Percentiles rank a stretch among this genome's conserved stretches.
Conservation (phyloP, 495 filamentous ascomycete genomes). For the Choiromyces venosus region DNA sequence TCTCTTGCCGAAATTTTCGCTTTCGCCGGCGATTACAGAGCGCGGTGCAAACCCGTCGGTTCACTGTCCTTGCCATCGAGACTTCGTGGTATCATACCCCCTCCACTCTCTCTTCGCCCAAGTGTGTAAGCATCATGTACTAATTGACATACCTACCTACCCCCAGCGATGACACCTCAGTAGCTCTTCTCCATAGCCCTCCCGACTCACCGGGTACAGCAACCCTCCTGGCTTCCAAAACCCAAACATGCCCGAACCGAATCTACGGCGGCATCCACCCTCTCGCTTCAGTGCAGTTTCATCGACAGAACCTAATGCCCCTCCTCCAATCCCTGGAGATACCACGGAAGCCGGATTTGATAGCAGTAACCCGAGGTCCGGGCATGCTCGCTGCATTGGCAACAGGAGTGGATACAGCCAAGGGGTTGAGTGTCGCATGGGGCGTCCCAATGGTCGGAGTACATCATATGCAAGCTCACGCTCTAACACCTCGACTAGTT, state of each 20-base stretch:
- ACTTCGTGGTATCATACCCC: constrained; percentile 65
- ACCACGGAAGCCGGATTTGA: constrained; percentile 62
- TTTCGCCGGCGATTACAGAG: neutral
- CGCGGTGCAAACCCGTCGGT: neutral
- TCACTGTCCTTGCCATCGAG: constrained; percentile 69
- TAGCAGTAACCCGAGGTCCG: constrained; percentile 81
- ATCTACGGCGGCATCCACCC: constrained; percentile 73
- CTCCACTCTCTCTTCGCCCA: neutral
- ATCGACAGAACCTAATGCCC: constrained; percentile 60
- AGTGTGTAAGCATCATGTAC: neutral
- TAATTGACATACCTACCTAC: constrained; percentile 17
- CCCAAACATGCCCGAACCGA: constrained; percentile 70
- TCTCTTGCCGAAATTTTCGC: neutral
- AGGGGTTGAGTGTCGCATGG: constrained; percentile 80
- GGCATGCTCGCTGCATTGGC: constrained; percentile 74
- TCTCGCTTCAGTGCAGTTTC: constrained; percentile 62
- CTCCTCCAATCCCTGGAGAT: constrained; percentile 56
- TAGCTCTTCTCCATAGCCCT: constrained; percentile 69
- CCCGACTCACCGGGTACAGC: constrained; percentile 43
- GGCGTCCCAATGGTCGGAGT: constrained; percentile 74
- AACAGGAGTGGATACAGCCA: constrained; percentile 74
- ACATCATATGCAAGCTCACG: constrained; percentile 96
- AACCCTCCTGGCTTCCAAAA: constrained; percentile 70
- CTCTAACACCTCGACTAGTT: constrained; percentile 78
- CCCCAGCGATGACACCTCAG: constrained; percentile 81